phyloP scores from a whole-genome alignment of 345 rosid species.

The Stellera chamaejasme region DNA sequence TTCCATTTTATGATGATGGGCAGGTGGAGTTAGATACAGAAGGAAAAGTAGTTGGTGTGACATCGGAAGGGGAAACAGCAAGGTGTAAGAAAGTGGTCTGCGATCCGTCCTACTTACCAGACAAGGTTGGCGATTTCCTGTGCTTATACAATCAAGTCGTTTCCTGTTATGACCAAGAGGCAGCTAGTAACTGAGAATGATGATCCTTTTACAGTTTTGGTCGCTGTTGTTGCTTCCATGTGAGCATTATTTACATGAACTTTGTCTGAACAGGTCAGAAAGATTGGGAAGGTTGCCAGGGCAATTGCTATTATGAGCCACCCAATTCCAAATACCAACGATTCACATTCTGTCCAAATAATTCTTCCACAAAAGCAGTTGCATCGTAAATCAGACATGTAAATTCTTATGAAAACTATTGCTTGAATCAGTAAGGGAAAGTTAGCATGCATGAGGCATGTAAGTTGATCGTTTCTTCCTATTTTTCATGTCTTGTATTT shows the following conservation, averaged over 20 bases:
- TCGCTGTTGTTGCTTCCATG: too few relatives aligned
- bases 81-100: conserved; percentile 95
- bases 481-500: not conserved
- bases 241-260: conserved; percentile 9
- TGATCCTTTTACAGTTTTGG: too few relatives aligned
- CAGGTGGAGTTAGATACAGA: conserved; percentile 89
- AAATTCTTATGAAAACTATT: conserved; percentile 11
- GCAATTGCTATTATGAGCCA: conserved; percentile 98
- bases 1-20: not conserved
- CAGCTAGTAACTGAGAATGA: too few relatives aligned
- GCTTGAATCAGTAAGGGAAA: too few relatives aligned
- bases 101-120: conserved; percentile 83
- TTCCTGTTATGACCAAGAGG: too few relatives aligned
- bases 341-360: conserved; percentile 89
- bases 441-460: too few relatives aligned
- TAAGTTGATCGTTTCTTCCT: too few relatives aligned
- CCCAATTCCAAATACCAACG: conserved; percentile 78
- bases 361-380: conserved; percentile 96
- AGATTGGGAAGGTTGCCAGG: conserved; percentile 80
- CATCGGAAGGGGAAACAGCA: conserved; percentile 99
- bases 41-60: conserved; percentile 82
- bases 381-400: conserved; percentile 90
- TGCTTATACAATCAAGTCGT: too few relatives aligned
- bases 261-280: conserved; percentile 52
- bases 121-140: conserved; percentile 43